Base-by-base conservation (phyloP, 345 rosid genomes). In the Populus simonii region DNA sequence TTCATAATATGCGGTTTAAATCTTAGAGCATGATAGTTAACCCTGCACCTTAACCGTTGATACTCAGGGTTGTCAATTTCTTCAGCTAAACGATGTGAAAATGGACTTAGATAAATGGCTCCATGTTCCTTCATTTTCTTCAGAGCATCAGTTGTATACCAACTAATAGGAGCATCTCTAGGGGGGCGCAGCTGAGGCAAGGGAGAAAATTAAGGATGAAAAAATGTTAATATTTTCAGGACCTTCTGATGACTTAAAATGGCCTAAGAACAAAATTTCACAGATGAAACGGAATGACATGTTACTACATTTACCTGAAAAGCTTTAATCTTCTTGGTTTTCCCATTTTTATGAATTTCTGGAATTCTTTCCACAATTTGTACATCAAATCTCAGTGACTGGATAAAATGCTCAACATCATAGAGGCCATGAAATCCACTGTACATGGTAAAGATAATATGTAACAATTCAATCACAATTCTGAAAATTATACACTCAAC, bases 391-490 rank as follows among this genome's bases (percentile, higher is more conserved):
- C 86, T 94, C 81, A 96, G 82, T 22, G 94, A 83, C 83, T 86
- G 88, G 80, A 94, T 89, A 88, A 96, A 94, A 85, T 92, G 94
- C 66, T 92, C 98, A 71, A 94, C 98, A 45, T 96, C 99, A 80
- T 96, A 94, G 82, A 96, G 89, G 73, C 99, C 97, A 71, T 86
- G 96, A 86, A 96, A 96, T 68, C 98, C 99, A 87, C 98, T 96
- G 87, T 8, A 74, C 23, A 75, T 18, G 72, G 75, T 47, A 80
- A 72, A 71, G 47, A 55, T 38, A 80, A 66, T 1, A 70, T 63
- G 68, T 65, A 57, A 73, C 66, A 74, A 8, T 66, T n/a, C 23
- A 23, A 47, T 71, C 4, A 25, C 35, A 22, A 4, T 39, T 3
- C 10, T 4, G 1, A 22, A 20, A 17, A 25, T 16, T 66, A 66